These are phyloP conservation scores for Cytospora paraplurivora DNA, from an alignment of 2,329 filamentous ascomycete species.

Conservation along the genomic window DNA sequence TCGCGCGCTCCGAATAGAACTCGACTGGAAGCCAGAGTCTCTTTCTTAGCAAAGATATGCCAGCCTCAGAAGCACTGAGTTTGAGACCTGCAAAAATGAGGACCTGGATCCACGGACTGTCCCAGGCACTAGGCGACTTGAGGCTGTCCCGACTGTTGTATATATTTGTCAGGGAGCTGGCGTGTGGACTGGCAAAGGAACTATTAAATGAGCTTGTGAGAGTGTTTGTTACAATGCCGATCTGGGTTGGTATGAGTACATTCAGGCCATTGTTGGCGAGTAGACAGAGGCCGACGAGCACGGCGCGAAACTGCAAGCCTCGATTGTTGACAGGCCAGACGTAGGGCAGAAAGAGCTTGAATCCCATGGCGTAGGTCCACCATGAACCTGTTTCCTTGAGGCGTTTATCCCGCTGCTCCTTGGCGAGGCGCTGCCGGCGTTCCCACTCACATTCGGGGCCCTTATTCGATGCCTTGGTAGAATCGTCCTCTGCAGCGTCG, in stretches of 20 bases:
- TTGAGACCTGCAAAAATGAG: conserved; percentile 53
- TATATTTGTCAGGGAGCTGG: not conserved
- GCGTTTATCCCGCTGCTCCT: conserved; percentile 65
- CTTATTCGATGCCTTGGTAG: conserved; percentile 35
- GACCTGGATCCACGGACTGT: conserved; percentile 53
- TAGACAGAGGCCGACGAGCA: conserved; percentile 68
- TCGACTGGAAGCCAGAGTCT: conserved; percentile 62
- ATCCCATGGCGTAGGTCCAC: conserved; percentile 75
- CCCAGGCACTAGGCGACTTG: conserved; percentile 5
- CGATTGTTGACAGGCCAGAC: conserved; percentile 73
- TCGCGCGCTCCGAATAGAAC: conserved; percentile 56
- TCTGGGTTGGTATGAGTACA: conserved; percentile 76
- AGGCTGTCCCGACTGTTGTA: conserved; percentile 1
- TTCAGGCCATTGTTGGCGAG: conserved; percentile 73
- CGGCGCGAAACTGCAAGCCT: conserved; percentile 66
- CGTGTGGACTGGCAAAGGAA: not conserved
- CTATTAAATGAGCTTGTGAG: conserved; percentile 49
- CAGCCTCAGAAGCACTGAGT: conserved; percentile 56
- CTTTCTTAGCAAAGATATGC: conserved; percentile 54
- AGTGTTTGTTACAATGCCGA: conserved; percentile 76
- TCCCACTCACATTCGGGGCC: conserved; percentile 57
- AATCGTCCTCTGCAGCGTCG: conserved; percentile 22
- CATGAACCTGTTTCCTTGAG: conserved; percentile 76
- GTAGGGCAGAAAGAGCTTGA: conserved; percentile 76
- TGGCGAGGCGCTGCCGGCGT: conserved; percentile 54